Percentiles rank a stretch among this genome's conserved stretches.
Evolutionary conservation across 148 eudicot species (phyloP).

Genomic region (Persicaria tinctoria): DNA sequence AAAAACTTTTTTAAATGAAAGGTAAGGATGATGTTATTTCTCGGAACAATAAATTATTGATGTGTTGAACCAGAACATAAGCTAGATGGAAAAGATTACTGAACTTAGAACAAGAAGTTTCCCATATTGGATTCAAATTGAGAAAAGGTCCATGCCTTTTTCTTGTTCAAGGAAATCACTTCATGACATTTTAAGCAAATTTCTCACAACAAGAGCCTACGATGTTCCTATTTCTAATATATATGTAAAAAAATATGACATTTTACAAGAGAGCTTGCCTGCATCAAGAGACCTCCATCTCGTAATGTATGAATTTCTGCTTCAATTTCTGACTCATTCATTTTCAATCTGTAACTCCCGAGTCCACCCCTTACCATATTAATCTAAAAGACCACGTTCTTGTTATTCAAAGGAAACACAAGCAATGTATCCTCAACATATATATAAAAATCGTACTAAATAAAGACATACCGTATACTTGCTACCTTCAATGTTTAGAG

Average conservation of each 20-base stretch:
- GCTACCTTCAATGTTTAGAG: constrained; percentile 96
- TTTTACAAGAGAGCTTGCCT: constrained; percentile 36
- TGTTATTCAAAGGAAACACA: neutral
- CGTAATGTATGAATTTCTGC: constrained; percentile 98
- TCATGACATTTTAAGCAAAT: neutral
- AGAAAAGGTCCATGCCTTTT: neutral
- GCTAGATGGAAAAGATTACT: neutral
- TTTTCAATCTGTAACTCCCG: constrained; percentile 74
- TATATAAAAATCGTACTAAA: neutral
- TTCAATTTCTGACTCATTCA: constrained; percentile 87
- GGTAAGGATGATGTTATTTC: neutral
- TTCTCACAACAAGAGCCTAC: neutral
- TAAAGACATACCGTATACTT: constrained; percentile 63
- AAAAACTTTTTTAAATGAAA: neutral
- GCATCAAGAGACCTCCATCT: constrained; percentile 97
- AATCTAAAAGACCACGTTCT: constrained; percentile 30
- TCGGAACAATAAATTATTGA: neutral
- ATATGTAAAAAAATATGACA: neutral
- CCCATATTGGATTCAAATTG: too few species aligned
- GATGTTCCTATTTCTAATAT: neutral
- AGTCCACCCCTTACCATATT: constrained; percentile 88
- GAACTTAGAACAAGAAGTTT: too few species aligned
- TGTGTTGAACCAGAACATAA: neutral
- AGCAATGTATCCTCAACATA: neutral
- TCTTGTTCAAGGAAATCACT: neutral